phyloP scores from a whole-genome alignment of 345 rosid species.

The Eucalyptus tenuipes region DNA sequence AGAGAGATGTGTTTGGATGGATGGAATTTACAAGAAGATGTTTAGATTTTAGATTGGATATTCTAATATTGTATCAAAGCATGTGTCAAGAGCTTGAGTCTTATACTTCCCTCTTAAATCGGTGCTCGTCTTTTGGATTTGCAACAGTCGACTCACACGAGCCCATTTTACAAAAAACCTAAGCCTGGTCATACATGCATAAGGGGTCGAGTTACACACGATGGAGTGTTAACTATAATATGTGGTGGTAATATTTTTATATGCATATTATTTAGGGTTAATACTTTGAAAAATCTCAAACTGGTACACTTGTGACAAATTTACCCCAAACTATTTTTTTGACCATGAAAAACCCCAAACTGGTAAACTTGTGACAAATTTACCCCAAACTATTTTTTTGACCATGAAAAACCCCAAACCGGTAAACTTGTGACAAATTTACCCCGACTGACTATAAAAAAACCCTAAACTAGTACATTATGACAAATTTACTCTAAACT shows the following conservation, averaged over 20 bases:
- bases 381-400: too few relatives aligned
- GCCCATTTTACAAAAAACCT: neutral
- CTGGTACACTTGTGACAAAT: too few relatives aligned
- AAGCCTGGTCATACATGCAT: fast-evolving
- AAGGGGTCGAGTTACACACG: neutral
- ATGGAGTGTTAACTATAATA: neutral
- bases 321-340: too few relatives aligned
- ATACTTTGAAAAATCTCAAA: too few relatives aligned
- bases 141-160: fast-evolving
- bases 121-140: neutral
- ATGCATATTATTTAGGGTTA: neutral
- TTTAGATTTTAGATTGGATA: neutral
- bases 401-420: too few relatives aligned
- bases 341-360: too few relatives aligned
- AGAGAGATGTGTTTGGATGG: neutral
- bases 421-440: too few relatives aligned
- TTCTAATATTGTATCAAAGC: neutral
- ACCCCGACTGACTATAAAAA: too few relatives aligned
- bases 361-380: too few relatives aligned
- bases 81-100: neutral
- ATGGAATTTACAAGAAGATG: neutral
- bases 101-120: fast-evolving
- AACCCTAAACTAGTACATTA: too few relatives aligned
- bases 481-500: too few relatives aligned
- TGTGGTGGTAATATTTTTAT: neutral